Conservation (phyloP, 257 asterid genomes). For the Fraxinus excelsior region DNA sequence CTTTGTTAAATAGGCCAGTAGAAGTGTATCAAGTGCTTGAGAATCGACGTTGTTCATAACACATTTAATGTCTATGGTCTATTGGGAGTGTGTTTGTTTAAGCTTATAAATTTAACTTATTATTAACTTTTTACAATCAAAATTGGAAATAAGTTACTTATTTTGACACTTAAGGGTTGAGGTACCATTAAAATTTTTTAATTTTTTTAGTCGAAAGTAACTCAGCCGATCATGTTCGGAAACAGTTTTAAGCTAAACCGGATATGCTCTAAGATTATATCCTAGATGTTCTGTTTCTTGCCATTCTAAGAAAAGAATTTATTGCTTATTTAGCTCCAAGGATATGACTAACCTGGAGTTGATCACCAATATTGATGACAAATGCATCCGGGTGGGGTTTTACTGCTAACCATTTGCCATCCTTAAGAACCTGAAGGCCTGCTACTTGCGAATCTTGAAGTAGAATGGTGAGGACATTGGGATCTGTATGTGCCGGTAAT, state of each 20-base stretch:
- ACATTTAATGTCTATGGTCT: no score
- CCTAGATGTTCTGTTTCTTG: not conserved
- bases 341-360: slow-evolving; percentile 45
- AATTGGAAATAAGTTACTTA: no score
- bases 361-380: slow-evolving; percentile 62
- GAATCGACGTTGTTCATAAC: no score
- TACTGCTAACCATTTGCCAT: slow-evolving; percentile 55
- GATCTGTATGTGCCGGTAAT: slow-evolving; percentile 62
- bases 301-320: not conserved
- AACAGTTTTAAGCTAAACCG: not conserved
- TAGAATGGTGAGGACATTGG: slow-evolving; percentile 56
- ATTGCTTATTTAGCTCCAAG: not conserved
- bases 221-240: no score
- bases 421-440: slow-evolving; percentile 63
- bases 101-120: no score
- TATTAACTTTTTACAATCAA: no score
- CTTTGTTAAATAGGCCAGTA: no score
- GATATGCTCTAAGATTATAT: not conserved
- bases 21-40: no score
- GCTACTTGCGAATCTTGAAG: slow-evolving; percentile 51
- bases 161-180: not conserved
- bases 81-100: no score
- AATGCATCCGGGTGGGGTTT: slow-evolving; percentile 56
- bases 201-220: not conserved
- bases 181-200: not conserved